Evolutionary conservation across 805 yeast genomes (phyloP).

Genomic region (Hanseniaspora guilliermondii): DNA sequence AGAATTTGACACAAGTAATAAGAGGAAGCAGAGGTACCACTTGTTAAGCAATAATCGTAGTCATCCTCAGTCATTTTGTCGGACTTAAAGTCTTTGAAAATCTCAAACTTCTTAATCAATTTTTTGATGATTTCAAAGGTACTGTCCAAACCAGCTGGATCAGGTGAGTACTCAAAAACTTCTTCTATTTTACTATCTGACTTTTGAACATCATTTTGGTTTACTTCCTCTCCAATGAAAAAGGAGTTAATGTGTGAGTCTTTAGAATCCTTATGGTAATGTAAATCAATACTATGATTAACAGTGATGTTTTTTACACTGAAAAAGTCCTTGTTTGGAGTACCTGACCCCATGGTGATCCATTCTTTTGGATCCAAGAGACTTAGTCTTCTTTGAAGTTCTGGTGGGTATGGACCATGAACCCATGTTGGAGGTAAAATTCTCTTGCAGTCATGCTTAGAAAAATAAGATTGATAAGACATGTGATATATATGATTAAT

Average conservation of each 20-base stretch:
- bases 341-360: not conserved
- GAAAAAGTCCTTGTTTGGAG: not conserved
- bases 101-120: not conserved
- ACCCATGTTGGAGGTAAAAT: not conserved
- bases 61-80: conserved; percentile 39
- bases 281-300: not conserved
- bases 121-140: conserved; percentile 34
- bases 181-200: conserved; percentile 37
- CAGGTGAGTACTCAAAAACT: conserved; percentile 36
- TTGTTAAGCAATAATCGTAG: conserved; percentile 39
- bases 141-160: conserved; percentile 43
- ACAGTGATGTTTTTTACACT: not conserved
- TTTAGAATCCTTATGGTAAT: not conserved
- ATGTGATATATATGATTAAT: no score
- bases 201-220: conserved; percentile 2
- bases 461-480: not conserved
- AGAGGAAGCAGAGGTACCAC: conserved; percentile 53
- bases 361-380: conserved; percentile 17
- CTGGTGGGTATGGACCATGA: conserved; percentile 16
- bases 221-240: not conserved
- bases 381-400: conserved; percentile 34
- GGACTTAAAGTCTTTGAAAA: not conserved
- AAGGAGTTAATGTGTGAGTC: not conserved
- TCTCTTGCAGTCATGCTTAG: not conserved
- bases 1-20: conserved; percentile 42